Percentiles rank a stretch among this genome's conserved stretches.
These are phyloP conservation scores for Cyclotella baltica DNA, from an alignment of 108 stramenopile species.

Conservation along the genomic window DNA sequence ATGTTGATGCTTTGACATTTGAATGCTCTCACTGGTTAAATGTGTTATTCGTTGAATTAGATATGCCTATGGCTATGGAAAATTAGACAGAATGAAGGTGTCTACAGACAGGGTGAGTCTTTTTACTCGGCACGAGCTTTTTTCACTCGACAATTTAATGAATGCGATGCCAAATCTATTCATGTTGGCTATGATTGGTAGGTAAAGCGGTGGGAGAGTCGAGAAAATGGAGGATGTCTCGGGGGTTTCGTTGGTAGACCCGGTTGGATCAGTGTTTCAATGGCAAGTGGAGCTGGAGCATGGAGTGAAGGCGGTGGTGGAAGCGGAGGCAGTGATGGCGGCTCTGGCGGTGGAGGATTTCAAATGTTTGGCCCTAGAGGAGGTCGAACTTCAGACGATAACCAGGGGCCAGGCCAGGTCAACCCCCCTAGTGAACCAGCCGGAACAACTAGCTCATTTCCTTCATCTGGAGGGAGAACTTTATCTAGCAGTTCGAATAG, in stretches of 20 bases:
- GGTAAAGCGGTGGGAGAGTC: slow-evolving; percentile 54
- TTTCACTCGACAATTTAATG: background rate
- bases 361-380: slow-evolving; percentile 33
- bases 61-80: slow-evolving; percentile 69
- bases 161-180: background rate
- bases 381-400: slow-evolving; percentile 1
- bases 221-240: slow-evolving; percentile 48
- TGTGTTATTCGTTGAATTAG: background rate
- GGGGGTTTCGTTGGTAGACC: slow-evolving; percentile 41
- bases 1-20: background rate
- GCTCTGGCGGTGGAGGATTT: slow-evolving; percentile 25
- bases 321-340: slow-evolving; percentile 24
- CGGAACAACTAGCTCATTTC: slow-evolving; percentile 33
- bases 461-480: slow-evolving; percentile 49
- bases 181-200: no score
- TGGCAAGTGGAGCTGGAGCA: slow-evolving; percentile 54
- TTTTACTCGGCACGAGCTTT: background rate
- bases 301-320: slow-evolving; percentile 48
- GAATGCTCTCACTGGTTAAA: background rate
- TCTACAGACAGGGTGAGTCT: slow-evolving; percentile 43
- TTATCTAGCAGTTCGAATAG: slow-evolving; percentile 37
- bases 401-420: slow-evolving; percentile 36
- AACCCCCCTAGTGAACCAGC: slow-evolving; percentile 44
- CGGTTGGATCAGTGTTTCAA: slow-evolving; percentile 43
- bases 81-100: slow-evolving; percentile 52